Conservation (phyloP, 2,329 filamentous ascomycete genomes). For the Talaromyces sp. region DNA sequence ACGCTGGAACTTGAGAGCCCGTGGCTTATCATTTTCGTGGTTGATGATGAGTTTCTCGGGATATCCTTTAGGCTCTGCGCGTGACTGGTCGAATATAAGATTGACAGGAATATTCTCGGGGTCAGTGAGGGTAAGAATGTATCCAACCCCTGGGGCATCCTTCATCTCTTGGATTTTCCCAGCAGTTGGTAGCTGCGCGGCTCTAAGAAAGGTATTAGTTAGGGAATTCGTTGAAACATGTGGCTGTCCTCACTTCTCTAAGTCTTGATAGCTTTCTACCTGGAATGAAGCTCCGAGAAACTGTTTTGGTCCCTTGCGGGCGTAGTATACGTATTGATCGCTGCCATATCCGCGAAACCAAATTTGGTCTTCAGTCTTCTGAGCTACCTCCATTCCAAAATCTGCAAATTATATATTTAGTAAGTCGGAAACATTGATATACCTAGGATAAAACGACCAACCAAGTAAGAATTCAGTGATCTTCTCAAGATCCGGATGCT, state of each 20-base stretch:
- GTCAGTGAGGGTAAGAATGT: constrained; percentile 38
- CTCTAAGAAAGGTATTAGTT: background rate
- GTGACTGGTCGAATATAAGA: constrained; percentile 40
- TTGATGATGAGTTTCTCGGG: constrained; percentile 29
- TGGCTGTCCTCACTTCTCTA: constrained; percentile 37
- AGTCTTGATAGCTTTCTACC: constrained; percentile 44
- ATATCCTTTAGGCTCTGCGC: constrained; percentile 23
- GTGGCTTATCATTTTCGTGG: constrained; percentile 31
- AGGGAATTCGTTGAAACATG: background rate
- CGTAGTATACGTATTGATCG: constrained; percentile 28
- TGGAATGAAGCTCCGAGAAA: constrained; percentile 47
- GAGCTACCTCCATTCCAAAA: constrained; percentile 39
- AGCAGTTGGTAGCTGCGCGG: background rate
- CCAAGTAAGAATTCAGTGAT: constrained; percentile 36
- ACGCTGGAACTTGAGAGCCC: constrained; percentile 31
- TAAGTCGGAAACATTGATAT: background rate
- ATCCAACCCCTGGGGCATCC: constrained; percentile 43
- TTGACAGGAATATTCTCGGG: constrained; percentile 44
- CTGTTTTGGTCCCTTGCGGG: constrained; percentile 37
- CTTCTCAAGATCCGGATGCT: constrained; percentile 51
- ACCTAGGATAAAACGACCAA: background rate
- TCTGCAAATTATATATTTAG: constrained; percentile 17
- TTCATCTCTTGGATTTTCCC: constrained; percentile 3
- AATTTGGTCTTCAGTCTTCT: constrained; percentile 27
- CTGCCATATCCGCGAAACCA: constrained; percentile 27